Base-by-base conservation (phyloP, 208 protist species). In the Crithidia sp. region DNA sequence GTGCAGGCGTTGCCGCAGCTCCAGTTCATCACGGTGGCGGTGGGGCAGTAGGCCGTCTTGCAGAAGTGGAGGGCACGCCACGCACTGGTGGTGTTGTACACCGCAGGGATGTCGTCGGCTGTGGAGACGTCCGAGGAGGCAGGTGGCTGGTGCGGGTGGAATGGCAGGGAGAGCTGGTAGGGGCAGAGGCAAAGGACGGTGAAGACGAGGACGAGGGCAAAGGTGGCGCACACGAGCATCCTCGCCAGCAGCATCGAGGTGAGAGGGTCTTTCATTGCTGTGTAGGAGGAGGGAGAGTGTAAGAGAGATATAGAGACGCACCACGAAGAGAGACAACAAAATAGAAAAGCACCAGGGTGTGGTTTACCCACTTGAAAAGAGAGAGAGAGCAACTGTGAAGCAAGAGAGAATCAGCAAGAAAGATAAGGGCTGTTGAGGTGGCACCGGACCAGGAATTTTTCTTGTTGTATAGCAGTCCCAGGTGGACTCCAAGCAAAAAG, bases 161-260 rank as follows among this genome's bases (percentile, higher is more conserved):
- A 16, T 16, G 49, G 47, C 7, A 28, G 64, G 14, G 39, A 39
- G 41, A 13, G 4, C 9, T 4, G 8, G 17, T n/a, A 17, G n/a
- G 47, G 13, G 8, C n/a, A 41, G 17, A 73, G 13, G 10, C 7
- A 39, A 13, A 66, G 37, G 13, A 75, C 88, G 69, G 81, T 89
- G 36, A 98, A 75, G 14, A 99, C 74, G 8, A 98, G 82, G 61
- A 96, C 91, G 14, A 93, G 87, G 37, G 86, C 71, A 72, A 98
- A 93, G 19, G 86, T 61, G 75, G 98, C 97, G 66, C 82, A 87
- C 39, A 97, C 94, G 82, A 98, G 9, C 39, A 19, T 43, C 52
- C 39, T 69, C 40, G 10, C 49, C 40, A 59, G 7, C 52, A 41
- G 10, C 2, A 12, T 28, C 36, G 4, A 41, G 12, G n/a, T 53